These are phyloP conservation scores for Diutina ranongensis DNA, from an alignment of 1,139 yeast species.

Conservation along the genomic window DNA sequence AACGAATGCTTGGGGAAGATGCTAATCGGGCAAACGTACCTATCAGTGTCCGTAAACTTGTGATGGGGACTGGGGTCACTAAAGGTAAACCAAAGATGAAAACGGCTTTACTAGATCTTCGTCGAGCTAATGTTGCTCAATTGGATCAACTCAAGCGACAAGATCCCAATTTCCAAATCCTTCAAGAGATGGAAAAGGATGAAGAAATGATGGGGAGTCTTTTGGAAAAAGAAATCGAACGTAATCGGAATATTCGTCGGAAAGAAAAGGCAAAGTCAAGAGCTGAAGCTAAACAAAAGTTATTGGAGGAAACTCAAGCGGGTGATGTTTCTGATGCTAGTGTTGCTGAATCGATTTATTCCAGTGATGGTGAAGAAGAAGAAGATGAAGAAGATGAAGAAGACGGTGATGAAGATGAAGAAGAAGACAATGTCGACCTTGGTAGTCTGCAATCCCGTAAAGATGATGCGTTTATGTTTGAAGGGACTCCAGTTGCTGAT, in stretches of 20 bases:
- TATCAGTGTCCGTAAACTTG: background rate
- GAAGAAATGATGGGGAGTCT: constrained; percentile 13
- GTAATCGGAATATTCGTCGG: constrained; percentile 38
- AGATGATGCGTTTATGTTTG: constrained; percentile 3
- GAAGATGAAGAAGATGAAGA: background rate
- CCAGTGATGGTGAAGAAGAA: background rate
- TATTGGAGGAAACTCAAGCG: background rate
- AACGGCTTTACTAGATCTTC: background rate
- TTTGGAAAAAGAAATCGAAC: constrained; percentile 50
- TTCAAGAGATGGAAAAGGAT: constrained; percentile 2
- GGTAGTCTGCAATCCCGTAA: constrained; percentile 3
- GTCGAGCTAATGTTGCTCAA: background rate
- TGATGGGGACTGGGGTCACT: background rate
- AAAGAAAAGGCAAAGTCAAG: constrained; percentile 20
- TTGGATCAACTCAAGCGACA: background rate
- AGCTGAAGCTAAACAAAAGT: background rate
- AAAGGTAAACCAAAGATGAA: background rate
- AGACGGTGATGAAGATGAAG: background rate
- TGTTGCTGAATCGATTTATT: constrained; percentile 1
- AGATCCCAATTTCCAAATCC: constrained; percentile 1
- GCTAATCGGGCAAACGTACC: background rate
- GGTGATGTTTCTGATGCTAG: background rate
- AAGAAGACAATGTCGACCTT: background rate
- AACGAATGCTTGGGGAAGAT: background rate
- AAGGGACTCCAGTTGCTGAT: background rate